Conservation (phyloP, 2,329 filamentous ascomycete genomes). For the Nannizziopsis barbatae region DNA sequence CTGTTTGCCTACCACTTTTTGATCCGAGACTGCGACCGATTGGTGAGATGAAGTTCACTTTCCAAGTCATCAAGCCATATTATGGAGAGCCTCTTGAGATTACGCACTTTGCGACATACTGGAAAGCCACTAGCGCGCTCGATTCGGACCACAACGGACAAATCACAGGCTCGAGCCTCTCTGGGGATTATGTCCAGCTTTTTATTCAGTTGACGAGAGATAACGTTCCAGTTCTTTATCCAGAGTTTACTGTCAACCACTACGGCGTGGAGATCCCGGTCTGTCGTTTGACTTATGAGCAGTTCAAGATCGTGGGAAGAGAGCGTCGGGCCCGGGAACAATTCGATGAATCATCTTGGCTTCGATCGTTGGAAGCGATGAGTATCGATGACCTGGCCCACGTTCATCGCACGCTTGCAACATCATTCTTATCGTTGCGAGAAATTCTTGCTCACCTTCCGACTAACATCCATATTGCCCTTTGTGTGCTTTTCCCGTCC, state of each 20-base stretch:
- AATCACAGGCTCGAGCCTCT: constrained; percentile 88
- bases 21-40: constrained; percentile 85
- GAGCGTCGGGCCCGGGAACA: constrained; percentile 24
- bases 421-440: constrained; percentile 65
- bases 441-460: constrained; percentile 68
- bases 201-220: constrained; percentile 89
- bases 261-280: constrained; percentile 72
- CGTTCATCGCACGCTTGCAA: constrained; percentile 60
- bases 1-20: constrained; percentile 78
- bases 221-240: constrained; percentile 75
- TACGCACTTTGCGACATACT: constrained; percentile 96
- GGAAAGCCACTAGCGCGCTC: constrained; percentile 93
- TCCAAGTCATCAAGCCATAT: constrained; percentile 94
- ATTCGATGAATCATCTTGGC: constrained; percentile 5
- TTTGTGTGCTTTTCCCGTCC: constrained; percentile 84
- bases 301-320: constrained; percentile 38
- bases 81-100: constrained; percentile 86
- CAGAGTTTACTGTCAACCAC: constrained; percentile 66
- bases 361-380: constrained; percentile 23
- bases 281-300: constrained; percentile 59
- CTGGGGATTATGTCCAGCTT: constrained; percentile 85
- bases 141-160: constrained; percentile 76
- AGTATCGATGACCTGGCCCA: constrained; percentile 43
- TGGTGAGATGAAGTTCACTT: constrained; percentile 86
- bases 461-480: constrained; percentile 69